Evolutionary conservation across 805 yeast genomes (phyloP), one percentile per base, ranked within the genome.

Genomic region (Saccharomycopsis schoenii): DNA sequence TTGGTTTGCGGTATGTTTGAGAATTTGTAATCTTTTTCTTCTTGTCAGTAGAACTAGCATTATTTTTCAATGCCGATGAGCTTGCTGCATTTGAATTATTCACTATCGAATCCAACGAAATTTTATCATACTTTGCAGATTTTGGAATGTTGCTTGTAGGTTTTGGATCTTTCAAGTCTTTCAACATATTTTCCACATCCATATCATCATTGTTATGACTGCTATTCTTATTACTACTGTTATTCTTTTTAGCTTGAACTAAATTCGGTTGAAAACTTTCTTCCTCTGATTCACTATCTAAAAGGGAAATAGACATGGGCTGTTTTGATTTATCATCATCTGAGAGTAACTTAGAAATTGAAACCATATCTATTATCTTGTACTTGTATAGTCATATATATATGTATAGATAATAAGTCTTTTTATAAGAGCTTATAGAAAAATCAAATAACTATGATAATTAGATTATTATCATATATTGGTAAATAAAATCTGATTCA

Each of bases 1-100:
- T 60, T 5, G 62, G 62, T 41, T 60, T 56, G 19, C 55, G 36
- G 21, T 58, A 50, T 6, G 41, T 4, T 15, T 47, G 52, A 12
- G 52, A 24, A 19, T 24, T 9, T 24, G 24, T 21, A 5, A 15
- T 5, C 8, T 12, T 25, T 34, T 15, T 47, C 25, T 47, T 47
- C 10, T 47, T 47, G n/a, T 47, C 52, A 47, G 9, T 21, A 12
- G 15, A 11, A 47, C 10, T 47, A 14, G 19, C 21, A 21, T 8
- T 15, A 47, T 34, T 14, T 21, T 24, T 47, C n/a, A 19, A 34
- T 47, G 52, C 9, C 15, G n/a, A 47, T 2, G 25, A 6, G 21
- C 21, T 47, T 47, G 52, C 21, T 47, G 52, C 15, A 10, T 21
- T 47, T 6, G 34, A 14, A 47, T 25, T 47, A 14, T 47, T 47